Evolutionary conservation across 169 alveolate genomes (phyloP), one percentile per base, ranked within the genome.

Genomic region (Babesia sp.): DNA sequence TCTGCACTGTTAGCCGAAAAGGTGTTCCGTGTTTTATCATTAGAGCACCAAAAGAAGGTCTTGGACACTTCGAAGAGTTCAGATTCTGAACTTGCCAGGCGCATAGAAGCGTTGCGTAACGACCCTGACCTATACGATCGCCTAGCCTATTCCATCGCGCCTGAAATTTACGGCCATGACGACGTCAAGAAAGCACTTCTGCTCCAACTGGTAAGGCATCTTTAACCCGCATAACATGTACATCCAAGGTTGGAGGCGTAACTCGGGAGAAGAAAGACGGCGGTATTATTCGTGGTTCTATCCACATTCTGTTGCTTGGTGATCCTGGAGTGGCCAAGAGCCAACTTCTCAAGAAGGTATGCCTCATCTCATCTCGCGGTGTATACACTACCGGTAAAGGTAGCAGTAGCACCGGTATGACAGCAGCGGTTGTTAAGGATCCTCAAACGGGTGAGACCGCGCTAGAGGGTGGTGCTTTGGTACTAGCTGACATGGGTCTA

Each of bases 301-400:
- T 98, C 55, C 98, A 98, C 90, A 92, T 97, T 24, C 87, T 97
- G 56, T 90, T 98, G 42, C 94, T 98, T 94, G 93, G 93, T 2
- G 99, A 97, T 81, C 99, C 99, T 6, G 99, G 99, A 26, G 98
- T 97, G n/a, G 99, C 99, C 18, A 97, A 97, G 90, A 81, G 92
- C 70, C 98, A 97, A 84, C 88, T 97, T 59, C 87, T 97, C 87
- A 96, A 95, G 85, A 93, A 92, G 73, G 94, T 92, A 29, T 86
- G 95, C 76, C 63, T 77, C 54, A 91, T 95, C 22, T 95, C 98
- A 20, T 95, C 97, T 9, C 87, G 98, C 53, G 93, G 97, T 12
- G 92, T 95, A n/a, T 95, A 96, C 84, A 96, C 98, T 36, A 93
- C 98, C 0, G 89, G 99, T 14, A 96, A 97, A 80, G 99, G 99